phyloP scores from a whole-genome alignment of 495 filamentous ascomycete species.

The Penicillium longicatenatum region DNA sequence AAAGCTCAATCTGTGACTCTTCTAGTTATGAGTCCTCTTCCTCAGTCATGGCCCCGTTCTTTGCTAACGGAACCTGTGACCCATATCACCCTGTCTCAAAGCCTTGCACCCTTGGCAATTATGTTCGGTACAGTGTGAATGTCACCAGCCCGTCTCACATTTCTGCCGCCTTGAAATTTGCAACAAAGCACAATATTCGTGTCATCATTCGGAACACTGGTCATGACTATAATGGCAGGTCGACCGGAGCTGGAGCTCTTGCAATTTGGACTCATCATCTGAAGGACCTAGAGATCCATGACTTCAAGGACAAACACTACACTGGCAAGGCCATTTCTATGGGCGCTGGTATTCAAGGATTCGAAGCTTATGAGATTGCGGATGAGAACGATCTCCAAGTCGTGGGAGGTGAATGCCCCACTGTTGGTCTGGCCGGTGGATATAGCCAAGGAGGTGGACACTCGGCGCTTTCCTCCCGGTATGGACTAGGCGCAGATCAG shows the following conservation, averaged over 20 bases:
- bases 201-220: slow-evolving; percentile 69
- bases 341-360: slow-evolving; percentile 41
- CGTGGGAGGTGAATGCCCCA: slow-evolving; percentile 39
- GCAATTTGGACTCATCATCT: slow-evolving; percentile 59
- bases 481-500: slow-evolving; percentile 65
- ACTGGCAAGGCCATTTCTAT: slow-evolving; percentile 54
- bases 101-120: slow-evolving; percentile 60
- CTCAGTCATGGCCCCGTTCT: slow-evolving; percentile 46
- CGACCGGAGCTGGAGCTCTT: slow-evolving; percentile 57
- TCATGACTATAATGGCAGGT: slow-evolving; percentile 56
- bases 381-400: slow-evolving; percentile 23
- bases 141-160: slow-evolving; percentile 35
- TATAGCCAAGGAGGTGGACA: slow-evolving; percentile 66
- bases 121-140: slow-evolving; percentile 53
- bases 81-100: slow-evolving; percentile 51
- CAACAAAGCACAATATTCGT: slow-evolving; percentile 56
- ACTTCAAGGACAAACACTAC: slow-evolving; percentile 42
- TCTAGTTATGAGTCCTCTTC: slow-evolving; percentile 37
- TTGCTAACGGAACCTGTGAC: slow-evolving; percentile 53
- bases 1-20: background rate
- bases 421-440: slow-evolving; percentile 52
- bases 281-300: slow-evolving; percentile 43
- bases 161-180: slow-evolving; percentile 45
- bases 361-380: slow-evolving; percentile 50
- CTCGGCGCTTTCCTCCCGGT: slow-evolving; percentile 48